Base-by-base conservation (phyloP, 2,329 filamentous ascomycete genomes). In the Tolypocladium inflatum region DNA sequence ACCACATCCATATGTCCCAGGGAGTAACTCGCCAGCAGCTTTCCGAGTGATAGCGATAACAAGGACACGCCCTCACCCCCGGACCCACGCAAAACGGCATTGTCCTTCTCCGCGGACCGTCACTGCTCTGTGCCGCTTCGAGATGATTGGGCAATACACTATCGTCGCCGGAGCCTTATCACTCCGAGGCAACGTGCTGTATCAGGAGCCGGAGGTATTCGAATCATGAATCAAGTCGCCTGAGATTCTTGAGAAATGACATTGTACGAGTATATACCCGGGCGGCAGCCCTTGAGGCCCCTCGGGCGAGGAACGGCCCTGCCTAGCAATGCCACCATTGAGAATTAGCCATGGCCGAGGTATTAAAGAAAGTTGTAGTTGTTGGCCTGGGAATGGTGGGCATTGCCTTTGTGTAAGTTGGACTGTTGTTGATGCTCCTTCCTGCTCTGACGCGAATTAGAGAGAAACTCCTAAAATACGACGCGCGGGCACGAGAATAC, bases 351-450 rank as follows among this genome's bases (percentile, higher is more conserved):
- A 58, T 56, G 60, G 56, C 54, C 6, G 41, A 39, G 13, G 54
- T 58, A 61, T 66, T 62, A 52, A 90, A 89, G 71, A 85, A 80
- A 67, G 75, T 95, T 41, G 90, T 95, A 2, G 85, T 96, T 42
- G 90, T 96, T 43, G 91, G 91, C 11, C 74, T 96, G 73, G 91
- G 91, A 2, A 97, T 97, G 92, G 91, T 96, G 51, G 90, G 88
- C 43, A 88, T 94, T 64, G 86, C 89, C 48, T 93, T 95, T 70
- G 90, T 95, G 89, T 93, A 75, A 79, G 87, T 78, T 8, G 6
- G 33, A 11, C 4, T 41, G 19, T 11, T 11, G 13, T 21, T 8
- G 7, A 21, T 33, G 19, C 26, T 48, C 4, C 33, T 30, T 3
- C 21, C 4, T 17, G 5, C 37, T 30, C 42, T 45, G 8, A 30